These are phyloP conservation scores for Hebeloma cylindrosporum DNA, from an alignment of 768 basidiomycete genomes.

Conservation along the genomic window DNA sequence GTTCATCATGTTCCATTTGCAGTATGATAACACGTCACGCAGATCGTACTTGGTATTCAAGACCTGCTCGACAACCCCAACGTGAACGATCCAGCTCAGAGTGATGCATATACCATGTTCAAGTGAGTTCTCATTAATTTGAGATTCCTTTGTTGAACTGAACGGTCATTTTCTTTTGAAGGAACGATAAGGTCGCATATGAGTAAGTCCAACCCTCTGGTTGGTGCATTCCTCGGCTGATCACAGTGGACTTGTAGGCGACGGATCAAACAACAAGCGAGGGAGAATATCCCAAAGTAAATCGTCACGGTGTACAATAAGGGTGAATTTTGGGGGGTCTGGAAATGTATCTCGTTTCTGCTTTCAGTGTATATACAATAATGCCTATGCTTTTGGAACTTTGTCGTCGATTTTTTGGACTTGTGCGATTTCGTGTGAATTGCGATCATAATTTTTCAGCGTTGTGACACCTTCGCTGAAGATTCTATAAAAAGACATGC, in stretches of 20 bases:
- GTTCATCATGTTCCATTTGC: conserved; percentile 11
- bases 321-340: neutral
- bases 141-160: neutral
- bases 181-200: conserved; percentile 92
- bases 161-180: conserved; percentile 29
- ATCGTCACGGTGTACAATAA: neutral
- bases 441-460: neutral
- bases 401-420: neutral
- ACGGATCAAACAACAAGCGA: conserved; percentile 80
- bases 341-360: conserved; percentile 1
- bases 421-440: neutral
- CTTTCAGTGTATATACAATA: conserved; percentile 17
- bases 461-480: conserved; percentile 17
- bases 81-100: conserved; percentile 96
- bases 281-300: conserved; percentile 88
- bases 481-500: conserved; percentile 23
- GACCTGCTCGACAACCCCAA: conserved; percentile 95
- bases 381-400: neutral
- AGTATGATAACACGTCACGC: conserved; percentile 6
- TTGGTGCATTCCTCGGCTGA: conserved; percentile 1
- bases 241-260: conserved; percentile 46
- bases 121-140: conserved; percentile 59
- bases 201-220: conserved; percentile 55
- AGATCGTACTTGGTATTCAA: conserved; percentile 96
- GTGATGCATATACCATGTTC: conserved; percentile 98